Base-by-base conservation (phyloP, 257 asterid genomes). In the Anisodus tanguticus region DNA sequence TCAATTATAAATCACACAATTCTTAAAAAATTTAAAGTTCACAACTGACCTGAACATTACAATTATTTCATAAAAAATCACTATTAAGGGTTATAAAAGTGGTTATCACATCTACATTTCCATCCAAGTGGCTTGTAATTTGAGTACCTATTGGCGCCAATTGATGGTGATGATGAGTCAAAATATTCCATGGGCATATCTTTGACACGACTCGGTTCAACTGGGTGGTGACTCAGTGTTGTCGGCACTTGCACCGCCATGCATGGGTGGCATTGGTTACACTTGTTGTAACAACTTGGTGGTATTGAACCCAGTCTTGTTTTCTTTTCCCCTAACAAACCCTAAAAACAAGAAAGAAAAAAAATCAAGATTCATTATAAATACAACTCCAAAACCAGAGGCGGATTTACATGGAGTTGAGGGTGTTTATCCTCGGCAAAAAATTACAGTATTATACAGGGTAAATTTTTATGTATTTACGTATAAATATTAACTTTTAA, bases 71-170 rank as follows among this genome's bases (percentile, higher is more conserved):
- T 63, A n/a, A 59, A 59, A 59, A 17, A 0, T 59, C 17, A 10
- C 26, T 3, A 13, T 69, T 80, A 95, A 80, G 99, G 99, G 54
- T 93, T 95, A 90, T 90, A 97, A 45, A 95, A 87, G 74, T 93
- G 93, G 84, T 93, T 95, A 51, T 83, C 92, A 84, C 99, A 97
- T 84, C 95, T 91, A 93, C 99, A 95, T 85, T 95, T 95, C 99
- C 99, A 97, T 1, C 98, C 99, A 3, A 97, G 93, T 45, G 99
- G 99, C 94, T 97, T 97, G 93, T 97, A 97, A 91, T 97, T 95
- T 19, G 99, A 93, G 92, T 97, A 95, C 93, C 97, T 89, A 88
- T 91, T 92, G 15, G 79, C 70, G 3, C 88, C 89, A 3, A 15
- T 37, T 0, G 74, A 67, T 67, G 88, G 68, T 7, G 89, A 85